phyloP scores from a whole-genome alignment of 1,284 basidiomycete species.

The Puccinia sorghi region DNA sequence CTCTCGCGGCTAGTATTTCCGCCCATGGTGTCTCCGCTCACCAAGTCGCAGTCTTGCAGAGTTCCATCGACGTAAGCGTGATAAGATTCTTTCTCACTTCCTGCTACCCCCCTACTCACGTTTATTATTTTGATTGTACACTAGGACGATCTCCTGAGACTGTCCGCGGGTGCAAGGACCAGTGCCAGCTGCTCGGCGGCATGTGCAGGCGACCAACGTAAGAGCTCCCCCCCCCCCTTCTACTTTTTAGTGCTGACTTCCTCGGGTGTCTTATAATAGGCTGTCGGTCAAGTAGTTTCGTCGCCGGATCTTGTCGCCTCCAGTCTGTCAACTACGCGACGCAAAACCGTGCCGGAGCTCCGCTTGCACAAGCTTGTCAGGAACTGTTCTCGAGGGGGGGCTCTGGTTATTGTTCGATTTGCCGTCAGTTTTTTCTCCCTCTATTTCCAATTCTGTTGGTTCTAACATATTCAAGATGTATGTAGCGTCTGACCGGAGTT shows the following conservation, averaged over 20 bases:
- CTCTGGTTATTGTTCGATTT: constrained; percentile 18
- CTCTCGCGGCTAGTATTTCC: constrained; percentile 23
- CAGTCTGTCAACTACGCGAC: constrained; percentile 14
- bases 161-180: constrained; percentile 7
- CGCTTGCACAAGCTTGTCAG: constrained; percentile 28
- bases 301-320: neutral
- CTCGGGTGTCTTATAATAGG: neutral
- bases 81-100: too few relatives aligned
- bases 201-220: constrained; percentile 3
- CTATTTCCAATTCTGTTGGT: neutral
- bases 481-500: constrained; percentile 12
- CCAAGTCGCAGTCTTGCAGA: neutral
- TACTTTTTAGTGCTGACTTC: neutral
- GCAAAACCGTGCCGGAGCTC: constrained; percentile 12
- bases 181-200: constrained; percentile 14
- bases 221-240: too few relatives aligned
- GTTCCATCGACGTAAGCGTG: neutral
- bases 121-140: neutral
- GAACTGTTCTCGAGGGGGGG: constrained; percentile 8
- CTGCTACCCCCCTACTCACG: neutral
- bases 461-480: neutral
- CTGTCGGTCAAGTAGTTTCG: constrained; percentile 15
- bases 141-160: constrained; percentile 3
- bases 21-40: constrained; percentile 11
- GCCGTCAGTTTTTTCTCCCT: neutral